phyloP scores from a whole-genome alignment of 129 eudicot species.

The Pseudognaphalium luteoalbum region DNA sequence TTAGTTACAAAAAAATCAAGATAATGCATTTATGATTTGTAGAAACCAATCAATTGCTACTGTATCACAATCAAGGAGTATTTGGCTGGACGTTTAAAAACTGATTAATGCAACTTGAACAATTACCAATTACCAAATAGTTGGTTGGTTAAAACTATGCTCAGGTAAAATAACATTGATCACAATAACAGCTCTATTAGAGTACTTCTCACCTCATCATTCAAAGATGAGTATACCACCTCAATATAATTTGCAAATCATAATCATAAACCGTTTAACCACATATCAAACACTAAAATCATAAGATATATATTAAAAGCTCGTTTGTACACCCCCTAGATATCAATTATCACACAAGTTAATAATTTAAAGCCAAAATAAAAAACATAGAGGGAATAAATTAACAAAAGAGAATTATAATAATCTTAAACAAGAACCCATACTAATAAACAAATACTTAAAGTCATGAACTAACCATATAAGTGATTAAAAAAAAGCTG shows the following conservation, averaged over 20 bases:
- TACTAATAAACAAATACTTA: constrained; percentile 5
- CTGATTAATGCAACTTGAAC: neutral
- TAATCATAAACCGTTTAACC: neutral
- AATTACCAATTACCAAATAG: neutral
- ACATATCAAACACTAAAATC: neutral
- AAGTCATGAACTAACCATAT: constrained; percentile 53
- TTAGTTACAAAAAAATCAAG: neutral
- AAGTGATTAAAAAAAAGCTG: constrained; percentile 89
- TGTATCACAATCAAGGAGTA: neutral
- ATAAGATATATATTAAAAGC: neutral
- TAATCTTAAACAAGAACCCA: neutral
- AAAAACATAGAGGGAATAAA: neutral
- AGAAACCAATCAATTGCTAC: neutral
- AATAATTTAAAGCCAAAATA: neutral
- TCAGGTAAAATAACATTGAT: neutral
- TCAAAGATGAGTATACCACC: neutral
- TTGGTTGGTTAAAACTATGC: neutral
- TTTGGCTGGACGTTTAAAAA: neutral
- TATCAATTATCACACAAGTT: constrained; percentile 6
- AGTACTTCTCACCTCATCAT: neutral
- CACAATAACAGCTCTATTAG: neutral
- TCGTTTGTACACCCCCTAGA: neutral
- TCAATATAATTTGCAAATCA: neutral
- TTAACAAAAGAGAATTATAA: neutral
- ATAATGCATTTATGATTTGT: neutral